A percentile compares a stretch with the other conserved stretches of the same genome.
phyloP scores from a whole-genome alignment of 129 eudicot species.

The Sambucus nigra region DNA sequence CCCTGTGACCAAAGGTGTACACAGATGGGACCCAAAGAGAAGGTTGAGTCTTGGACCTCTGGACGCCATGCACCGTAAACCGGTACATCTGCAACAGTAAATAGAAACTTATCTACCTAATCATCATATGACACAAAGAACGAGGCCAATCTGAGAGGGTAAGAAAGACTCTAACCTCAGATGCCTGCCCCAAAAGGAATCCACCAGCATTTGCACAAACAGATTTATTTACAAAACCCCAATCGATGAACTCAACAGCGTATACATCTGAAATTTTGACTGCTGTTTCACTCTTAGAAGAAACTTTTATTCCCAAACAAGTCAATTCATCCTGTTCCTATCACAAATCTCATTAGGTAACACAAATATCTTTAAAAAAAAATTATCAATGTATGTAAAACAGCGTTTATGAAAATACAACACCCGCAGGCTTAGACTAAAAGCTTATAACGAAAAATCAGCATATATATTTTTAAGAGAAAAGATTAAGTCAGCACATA shows the following conservation, averaged over 20 bases:
- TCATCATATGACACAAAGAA: neutral
- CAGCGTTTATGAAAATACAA: neutral
- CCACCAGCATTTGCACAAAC: slow-evolving; percentile 38
- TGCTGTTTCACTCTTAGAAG: slow-evolving; percentile 35
- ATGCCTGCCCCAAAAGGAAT: slow-evolving; percentile 40
- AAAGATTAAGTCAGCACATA: too few relatives aligned
- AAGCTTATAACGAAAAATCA: too few relatives aligned
- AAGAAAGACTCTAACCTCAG: slow-evolving; percentile 42
- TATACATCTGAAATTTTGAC: slow-evolving; percentile 57
- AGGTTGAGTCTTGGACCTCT: slow-evolving; percentile 47
- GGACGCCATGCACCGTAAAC: slow-evolving; percentile 60
- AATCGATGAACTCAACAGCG: slow-evolving; percentile 57
- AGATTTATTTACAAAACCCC: slow-evolving; percentile 60
- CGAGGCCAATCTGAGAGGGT: neutral
- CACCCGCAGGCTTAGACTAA: too few relatives aligned
- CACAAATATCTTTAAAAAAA: neutral
- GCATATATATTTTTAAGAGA: too few relatives aligned
- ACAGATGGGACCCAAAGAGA: slow-evolving; percentile 55
- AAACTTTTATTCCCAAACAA: slow-evolving; percentile 47
- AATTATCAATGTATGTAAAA: neutral
- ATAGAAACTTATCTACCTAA: slow-evolving; percentile 7
- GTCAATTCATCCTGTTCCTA: slow-evolving; percentile 44
- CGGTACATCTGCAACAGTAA: slow-evolving; percentile 59
- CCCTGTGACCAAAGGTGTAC: slow-evolving; percentile 74
- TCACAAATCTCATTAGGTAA: slow-evolving; percentile 4